A percentile compares a stretch with the other conserved stretches of the same genome.
These are phyloP conservation scores for Melanomma pulvis-pyrius DNA, from an alignment of 495 filamentous ascomycete genomes.

Conservation along the genomic window DNA sequence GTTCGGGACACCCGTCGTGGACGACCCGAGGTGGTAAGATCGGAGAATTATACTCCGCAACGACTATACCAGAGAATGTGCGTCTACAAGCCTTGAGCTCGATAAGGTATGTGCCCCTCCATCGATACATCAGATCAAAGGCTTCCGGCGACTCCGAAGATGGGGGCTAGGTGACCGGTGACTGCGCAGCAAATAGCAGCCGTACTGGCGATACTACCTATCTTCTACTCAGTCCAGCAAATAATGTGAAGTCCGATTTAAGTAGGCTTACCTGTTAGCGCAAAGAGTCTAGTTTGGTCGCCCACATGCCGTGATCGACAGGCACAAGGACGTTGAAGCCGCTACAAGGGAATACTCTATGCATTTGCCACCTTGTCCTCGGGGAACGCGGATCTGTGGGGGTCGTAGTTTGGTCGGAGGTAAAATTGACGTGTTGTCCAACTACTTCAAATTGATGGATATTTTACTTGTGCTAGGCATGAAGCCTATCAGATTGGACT, in stretches of 20 bases:
- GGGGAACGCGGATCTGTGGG: slow-evolving; percentile 11
- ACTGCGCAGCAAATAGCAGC: slow-evolving; percentile 34
- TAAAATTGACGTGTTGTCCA: slow-evolving; percentile 23
- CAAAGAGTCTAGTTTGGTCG: slow-evolving; percentile 21
- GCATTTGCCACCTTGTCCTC: slow-evolving; percentile 20
- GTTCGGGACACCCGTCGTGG: slow-evolving; percentile 9
- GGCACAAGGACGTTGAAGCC: slow-evolving; percentile 28
- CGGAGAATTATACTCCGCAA: slow-evolving; percentile 21
- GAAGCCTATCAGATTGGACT: not conserved
- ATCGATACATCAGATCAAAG: slow-evolving; percentile 19
- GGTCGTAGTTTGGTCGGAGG: slow-evolving; percentile 11
- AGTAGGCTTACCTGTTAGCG: slow-evolving; percentile 17
- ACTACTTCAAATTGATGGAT: slow-evolving; percentile 9
- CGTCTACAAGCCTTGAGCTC: slow-evolving; percentile 13
- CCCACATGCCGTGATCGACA: slow-evolving; percentile 16
- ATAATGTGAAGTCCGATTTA: not conserved
- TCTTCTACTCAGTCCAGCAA: slow-evolving; percentile 12
- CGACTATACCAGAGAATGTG: slow-evolving; percentile 10
- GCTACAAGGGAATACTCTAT: not conserved
- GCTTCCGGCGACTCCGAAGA: slow-evolving; percentile 33
- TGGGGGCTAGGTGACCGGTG: slow-evolving; percentile 16
- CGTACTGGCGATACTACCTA: slow-evolving; percentile 26
- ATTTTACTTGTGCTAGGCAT: not conserved
- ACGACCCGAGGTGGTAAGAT: slow-evolving; percentile 22
- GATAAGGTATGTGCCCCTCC: slow-evolving; percentile 16